Percentiles rank a stretch among this genome's conserved stretches.
Evolutionary conservation across 2,329 filamentous ascomycete genomes (phyloP).

Genomic region (Helotiales sp.): DNA sequence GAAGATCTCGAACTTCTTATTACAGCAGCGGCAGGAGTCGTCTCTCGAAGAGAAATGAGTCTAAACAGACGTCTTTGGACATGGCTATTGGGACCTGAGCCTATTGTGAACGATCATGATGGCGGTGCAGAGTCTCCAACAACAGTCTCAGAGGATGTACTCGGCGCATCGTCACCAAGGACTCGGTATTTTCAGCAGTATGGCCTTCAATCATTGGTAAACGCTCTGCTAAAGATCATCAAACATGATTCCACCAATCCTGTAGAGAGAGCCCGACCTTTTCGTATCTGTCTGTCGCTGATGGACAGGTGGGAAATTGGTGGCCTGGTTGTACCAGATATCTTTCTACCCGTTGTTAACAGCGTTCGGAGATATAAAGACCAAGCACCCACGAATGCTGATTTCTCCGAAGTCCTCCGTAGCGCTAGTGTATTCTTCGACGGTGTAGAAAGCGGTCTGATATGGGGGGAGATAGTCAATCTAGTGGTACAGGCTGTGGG

Average conservation of each 20-base stretch:
- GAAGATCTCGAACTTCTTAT: constrained; percentile 81
- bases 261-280: constrained; percentile 76
- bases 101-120: constrained; percentile 48
- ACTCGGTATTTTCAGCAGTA: constrained; percentile 82
- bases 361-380: constrained; percentile 76
- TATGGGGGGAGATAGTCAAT: constrained; percentile 79
- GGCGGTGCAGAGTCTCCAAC: constrained; percentile 46
- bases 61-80: constrained; percentile 92
- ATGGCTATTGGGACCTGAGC: constrained; percentile 87
- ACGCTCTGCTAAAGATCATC: constrained; percentile 77
- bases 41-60: constrained; percentile 92
- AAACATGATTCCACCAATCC: constrained; percentile 52
- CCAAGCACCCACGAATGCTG: constrained; percentile 60
- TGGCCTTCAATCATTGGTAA: constrained; percentile 72
- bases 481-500: constrained; percentile 63
- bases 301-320: constrained; percentile 99
- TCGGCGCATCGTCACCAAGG: constrained; percentile 46
- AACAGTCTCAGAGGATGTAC: constrained; percentile 28
- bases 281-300: constrained; percentile 87
- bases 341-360: constrained; percentile 83
- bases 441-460: constrained; percentile 89
- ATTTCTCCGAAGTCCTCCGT: constrained; percentile 83
- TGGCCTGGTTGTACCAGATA: constrained; percentile 79
- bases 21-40: constrained; percentile 80
- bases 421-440: constrained; percentile 97